These are phyloP conservation scores for Zea mays DNA, from an alignment of 176 grass and related monocot genomes.

Conservation along the genomic window Zm-B73-REFERENCE-NAM-5.0 NC_050101.1:13766501-13767000, in stretches of 20 bases:
- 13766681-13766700: constrained; percentile 72
- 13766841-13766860: constrained; percentile 30
- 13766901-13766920: not conserved
- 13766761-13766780: constrained; percentile 69
- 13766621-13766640: constrained; percentile 80
- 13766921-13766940: not conserved
- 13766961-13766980: not conserved
- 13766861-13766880: not conserved
- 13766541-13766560: not conserved
- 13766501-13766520: not conserved
- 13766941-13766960: not conserved
- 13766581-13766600: constrained; percentile 60
- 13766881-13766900: constrained; percentile 8
- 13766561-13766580: constrained; percentile 9
- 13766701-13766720: constrained; percentile 74
- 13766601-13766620: constrained; percentile 75
- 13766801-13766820: constrained; percentile 86
- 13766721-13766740: constrained; percentile 88
- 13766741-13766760: constrained; percentile 76
- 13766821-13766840: constrained; percentile 75
- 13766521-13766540: constrained; percentile 11
- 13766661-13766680: constrained; percentile 82
- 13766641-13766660: constrained; percentile 94
- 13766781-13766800: constrained; percentile 79
- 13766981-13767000: not conserved